Conservation (phyloP, 352 stramenopile species). For the Phytophthora aleatoria region DNA sequence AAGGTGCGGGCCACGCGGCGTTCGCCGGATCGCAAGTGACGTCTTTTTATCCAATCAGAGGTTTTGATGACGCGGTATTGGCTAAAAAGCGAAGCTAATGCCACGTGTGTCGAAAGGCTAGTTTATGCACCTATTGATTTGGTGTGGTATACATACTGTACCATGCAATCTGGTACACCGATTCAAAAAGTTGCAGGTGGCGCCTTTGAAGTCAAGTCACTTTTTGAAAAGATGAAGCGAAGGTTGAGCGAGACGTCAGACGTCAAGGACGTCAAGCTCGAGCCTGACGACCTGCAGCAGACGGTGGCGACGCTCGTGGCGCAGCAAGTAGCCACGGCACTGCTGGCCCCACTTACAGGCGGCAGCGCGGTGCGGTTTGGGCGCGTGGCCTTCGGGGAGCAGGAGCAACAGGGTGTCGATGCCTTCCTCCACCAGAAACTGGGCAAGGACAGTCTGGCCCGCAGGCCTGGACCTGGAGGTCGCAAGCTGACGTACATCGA, state of each 20-base stretch:
- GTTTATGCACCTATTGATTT: background rate
- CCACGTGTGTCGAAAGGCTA: constrained; percentile 17
- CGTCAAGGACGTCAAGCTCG: constrained; percentile 1
- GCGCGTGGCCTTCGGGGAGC: constrained; percentile 50
- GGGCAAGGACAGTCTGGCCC: constrained; percentile 71
- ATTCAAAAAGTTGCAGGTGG: constrained; percentile 22
- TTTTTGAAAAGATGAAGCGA: constrained; percentile 50
- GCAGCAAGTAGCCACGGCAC: constrained; percentile 32
- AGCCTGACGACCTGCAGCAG: constrained; percentile 41
- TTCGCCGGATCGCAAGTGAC: constrained; percentile 22
- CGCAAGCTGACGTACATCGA: constrained; percentile 87
- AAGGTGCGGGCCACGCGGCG: constrained; percentile 25
- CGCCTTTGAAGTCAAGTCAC: background rate
- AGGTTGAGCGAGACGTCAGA: constrained; percentile 32
- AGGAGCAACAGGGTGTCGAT: constrained; percentile 64
- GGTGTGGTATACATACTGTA: constrained; percentile 2
- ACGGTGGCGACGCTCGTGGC: constrained; percentile 46
- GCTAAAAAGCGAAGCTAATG: constrained; percentile 14
- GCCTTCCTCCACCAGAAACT: constrained; percentile 86
- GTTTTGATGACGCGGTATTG: background rate
- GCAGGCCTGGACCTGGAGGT: constrained; percentile 69
- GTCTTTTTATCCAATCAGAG: constrained; percentile 25
- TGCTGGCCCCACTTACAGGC: constrained; percentile 11
- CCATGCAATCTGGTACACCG: background rate
- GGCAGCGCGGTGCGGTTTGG: constrained; percentile 50